Base-by-base conservation (phyloP, 805 yeast genomes). In the Candida krabiensis region DNA sequence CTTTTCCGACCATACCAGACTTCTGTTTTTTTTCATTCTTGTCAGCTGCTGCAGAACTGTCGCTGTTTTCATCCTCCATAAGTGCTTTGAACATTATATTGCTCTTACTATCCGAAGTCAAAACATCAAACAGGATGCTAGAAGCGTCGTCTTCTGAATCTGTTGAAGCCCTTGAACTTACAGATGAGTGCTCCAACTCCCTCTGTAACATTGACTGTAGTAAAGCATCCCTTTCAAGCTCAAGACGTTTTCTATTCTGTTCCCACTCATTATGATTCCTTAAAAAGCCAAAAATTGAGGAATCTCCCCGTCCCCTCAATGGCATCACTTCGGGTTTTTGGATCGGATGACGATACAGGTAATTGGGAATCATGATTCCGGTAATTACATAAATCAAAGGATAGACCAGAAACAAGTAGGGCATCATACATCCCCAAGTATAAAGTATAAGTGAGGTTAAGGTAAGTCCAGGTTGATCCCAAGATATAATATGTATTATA, bases 381-480 rank as follows among this genome's bases (percentile, higher is more conserved):
- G 72, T 66, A 21, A 83, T 49, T 3, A 86, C 32, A 33, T 67
- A 69, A 2, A 83, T 43, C 25, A 83, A 49, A 0, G 96, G 96
- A 22, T 80, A 67, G 1, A 79, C 69, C 26, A 84, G 59, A 9
- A 86, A 64, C 34, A 84, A 60, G 55, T 79, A 79, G 0, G 96
- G 96, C 64, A 84, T 75, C 24, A 82, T 59, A 50, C 93, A 84
- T 1, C 81, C 64, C 43, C 79, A 69, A 0, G 96, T 81, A 47
- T 83, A 80, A 1, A 79, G 44, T 4, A 82, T 64, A 37, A 87
- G 60, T 16, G 67, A 56, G 0, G 83, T 67, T 4, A 89, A 46
- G 0, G 96, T 89, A 44, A 78, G 73, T 0, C 85, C 68, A 0
- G 95, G 90, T 19, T 71, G 68, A 42, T 79, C 76, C 97, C 97